These are phyloP conservation scores for Ganoderma leucocontextum DNA, from an alignment of 1,284 basidiomycete species.

Conservation along the genomic window DNA sequence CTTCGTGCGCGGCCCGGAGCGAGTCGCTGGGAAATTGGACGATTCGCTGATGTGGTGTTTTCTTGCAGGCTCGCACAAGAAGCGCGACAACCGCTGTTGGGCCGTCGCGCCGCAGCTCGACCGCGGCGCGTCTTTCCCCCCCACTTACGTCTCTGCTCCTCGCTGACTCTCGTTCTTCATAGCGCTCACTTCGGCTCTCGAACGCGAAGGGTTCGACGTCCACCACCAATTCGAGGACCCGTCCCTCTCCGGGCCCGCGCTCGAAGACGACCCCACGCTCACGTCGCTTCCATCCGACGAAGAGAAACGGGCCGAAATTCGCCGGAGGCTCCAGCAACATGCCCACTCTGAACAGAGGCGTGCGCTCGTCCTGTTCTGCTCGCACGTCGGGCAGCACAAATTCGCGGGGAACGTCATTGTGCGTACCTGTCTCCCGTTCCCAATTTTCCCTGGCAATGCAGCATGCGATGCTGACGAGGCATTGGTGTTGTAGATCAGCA, in stretches of 20 bases:
- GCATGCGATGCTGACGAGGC: not conserved
- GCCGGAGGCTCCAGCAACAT: slow-evolving; percentile 53
- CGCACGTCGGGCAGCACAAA: slow-evolving; percentile 91
- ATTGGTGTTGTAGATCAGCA: slow-evolving; percentile 69
- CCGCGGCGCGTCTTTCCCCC: slow-evolving; percentile 50
- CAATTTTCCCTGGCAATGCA: not conserved
- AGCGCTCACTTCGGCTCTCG: slow-evolving; percentile 71
- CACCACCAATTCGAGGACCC: slow-evolving; percentile 81
- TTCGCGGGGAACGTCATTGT: slow-evolving; percentile 95
- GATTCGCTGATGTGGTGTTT: not conserved
- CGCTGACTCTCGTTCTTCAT: not conserved
- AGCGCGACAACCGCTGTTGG: slow-evolving; percentile 88
- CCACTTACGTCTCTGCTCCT: not conserved
- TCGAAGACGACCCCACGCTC: slow-evolving; percentile 60
- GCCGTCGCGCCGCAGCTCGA: slow-evolving; percentile 88
- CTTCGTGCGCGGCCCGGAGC: too few relatives aligned
- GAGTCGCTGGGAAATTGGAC: too few relatives aligned
- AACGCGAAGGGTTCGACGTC: slow-evolving; percentile 72
- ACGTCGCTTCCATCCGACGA: slow-evolving; percentile 35
- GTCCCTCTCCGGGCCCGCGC: slow-evolving; percentile 53
- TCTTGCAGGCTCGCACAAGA: slow-evolving; percentile 87
- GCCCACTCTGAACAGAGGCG: slow-evolving; percentile 51
- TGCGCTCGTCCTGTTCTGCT: slow-evolving; percentile 85
- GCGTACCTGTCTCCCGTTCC: slow-evolving; percentile 42
- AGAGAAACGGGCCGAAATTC: slow-evolving; percentile 51